Evolutionary conservation across 2,329 filamentous ascomycete species (phyloP).

Genomic region (Ceratocystis variospora): DNA sequence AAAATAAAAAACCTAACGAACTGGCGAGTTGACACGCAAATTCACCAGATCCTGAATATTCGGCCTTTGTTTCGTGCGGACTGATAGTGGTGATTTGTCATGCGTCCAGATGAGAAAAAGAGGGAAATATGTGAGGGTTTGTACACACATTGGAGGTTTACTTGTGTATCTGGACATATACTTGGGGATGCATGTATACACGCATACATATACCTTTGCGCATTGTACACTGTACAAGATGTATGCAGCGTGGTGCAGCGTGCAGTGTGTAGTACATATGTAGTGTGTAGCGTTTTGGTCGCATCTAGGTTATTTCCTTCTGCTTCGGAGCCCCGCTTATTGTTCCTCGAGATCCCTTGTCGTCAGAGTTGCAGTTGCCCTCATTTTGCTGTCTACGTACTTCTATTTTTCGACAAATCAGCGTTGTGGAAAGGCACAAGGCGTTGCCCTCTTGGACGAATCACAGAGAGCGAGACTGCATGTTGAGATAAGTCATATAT

Average conservation of each 20-base stretch:
- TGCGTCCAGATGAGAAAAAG: neutral
- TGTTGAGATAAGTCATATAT: neutral
- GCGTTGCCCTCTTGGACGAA: neutral
- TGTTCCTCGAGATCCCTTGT: conserved; percentile 6
- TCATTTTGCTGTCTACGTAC: neutral
- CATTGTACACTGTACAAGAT: neutral
- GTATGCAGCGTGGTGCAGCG: neutral
- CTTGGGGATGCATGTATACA: neutral
- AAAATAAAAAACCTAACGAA: too few relatives aligned
- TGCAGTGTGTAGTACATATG: neutral
- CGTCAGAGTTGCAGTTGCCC: neutral
- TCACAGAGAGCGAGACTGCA: neutral
- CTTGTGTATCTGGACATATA: neutral
- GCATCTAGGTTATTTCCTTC: conserved; percentile 5
- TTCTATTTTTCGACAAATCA: neutral
- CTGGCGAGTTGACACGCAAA: neutral
- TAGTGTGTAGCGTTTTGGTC: neutral
- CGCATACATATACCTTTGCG: neutral
- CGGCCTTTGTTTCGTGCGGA: neutral
- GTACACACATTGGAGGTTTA: neutral
- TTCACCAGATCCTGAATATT: neutral
- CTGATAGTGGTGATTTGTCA: neutral
- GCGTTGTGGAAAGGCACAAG: neutral
- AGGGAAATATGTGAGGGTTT: neutral
- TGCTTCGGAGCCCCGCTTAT: conserved; percentile 1